phyloP scores from a whole-genome alignment of 2,329 filamentous ascomycete genomes.

The Cladosporium sp. region DNA sequence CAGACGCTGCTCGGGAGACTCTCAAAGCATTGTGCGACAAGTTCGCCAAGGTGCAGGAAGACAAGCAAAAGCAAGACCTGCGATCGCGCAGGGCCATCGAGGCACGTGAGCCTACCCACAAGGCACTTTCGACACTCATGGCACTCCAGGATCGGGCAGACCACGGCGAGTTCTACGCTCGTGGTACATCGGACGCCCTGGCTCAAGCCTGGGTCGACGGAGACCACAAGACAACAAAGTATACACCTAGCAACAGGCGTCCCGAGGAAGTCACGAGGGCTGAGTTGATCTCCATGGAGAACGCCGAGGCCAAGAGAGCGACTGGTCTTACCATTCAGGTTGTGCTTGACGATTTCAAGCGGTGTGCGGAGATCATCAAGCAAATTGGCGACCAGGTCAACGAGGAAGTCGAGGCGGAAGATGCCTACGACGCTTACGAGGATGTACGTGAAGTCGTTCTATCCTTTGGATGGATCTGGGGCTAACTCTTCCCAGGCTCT shows the following conservation, averaged over 20 bases:
- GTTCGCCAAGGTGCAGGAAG: conserved; percentile 5
- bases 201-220: conserved; percentile 1
- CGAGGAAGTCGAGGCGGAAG: neutral
- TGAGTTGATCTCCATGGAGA: conserved; percentile 4
- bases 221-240: conserved; percentile 1
- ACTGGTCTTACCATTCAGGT: neutral
- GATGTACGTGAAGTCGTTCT: neutral
- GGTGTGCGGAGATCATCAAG: conserved; percentile 6
- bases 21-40: neutral
- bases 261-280: neutral
- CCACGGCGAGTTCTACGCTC: conserved; percentile 2
- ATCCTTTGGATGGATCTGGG: neutral
- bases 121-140: neutral
- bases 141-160: neutral
- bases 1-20: neutral
- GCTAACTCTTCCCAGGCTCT: neutral
- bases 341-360: conserved; percentile 2
- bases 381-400: neutral
- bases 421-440: conserved; percentile 2
- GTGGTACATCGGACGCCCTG: neutral
- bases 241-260: neutral
- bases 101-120: neutral
- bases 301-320: conserved; percentile 4
- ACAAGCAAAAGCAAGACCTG: conserved; percentile 1
- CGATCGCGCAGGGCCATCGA: neutral